phyloP scores from a whole-genome alignment of 345 rosid genomes.

The Gossypium turneri region DNA sequence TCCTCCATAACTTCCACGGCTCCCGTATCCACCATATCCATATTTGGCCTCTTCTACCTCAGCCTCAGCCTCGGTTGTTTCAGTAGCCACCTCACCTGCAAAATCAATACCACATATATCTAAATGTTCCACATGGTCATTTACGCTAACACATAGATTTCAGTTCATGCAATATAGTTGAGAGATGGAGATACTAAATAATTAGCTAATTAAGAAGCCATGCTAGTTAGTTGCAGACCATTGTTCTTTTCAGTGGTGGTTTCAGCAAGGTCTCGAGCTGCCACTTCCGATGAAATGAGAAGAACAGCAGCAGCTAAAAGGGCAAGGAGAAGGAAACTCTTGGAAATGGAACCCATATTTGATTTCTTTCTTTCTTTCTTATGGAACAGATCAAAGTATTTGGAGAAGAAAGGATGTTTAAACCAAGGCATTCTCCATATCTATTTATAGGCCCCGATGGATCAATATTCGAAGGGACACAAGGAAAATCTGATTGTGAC shows the following conservation, averaged over 20 bases:
- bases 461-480: background rate
- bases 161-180: background rate
- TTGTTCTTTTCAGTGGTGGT: slow-evolving; percentile 7
- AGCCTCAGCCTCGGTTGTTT: slow-evolving; percentile 2
- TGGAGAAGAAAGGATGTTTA: background rate
- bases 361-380: background rate
- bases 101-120: background rate
- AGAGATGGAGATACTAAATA: background rate
- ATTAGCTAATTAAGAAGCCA: background rate
- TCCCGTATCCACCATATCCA: background rate
- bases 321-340: slow-evolving; percentile 15
- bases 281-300: slow-evolving; percentile 22
- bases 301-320: slow-evolving; percentile 17
- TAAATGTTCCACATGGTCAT: no score
- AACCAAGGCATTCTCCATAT: background rate
- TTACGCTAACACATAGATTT: background rate
- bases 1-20: background rate
- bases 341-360: slow-evolving; percentile 25
- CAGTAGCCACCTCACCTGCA: slow-evolving; percentile 13
- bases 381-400: background rate
- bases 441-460: background rate
- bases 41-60: background rate
- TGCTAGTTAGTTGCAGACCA: background rate
- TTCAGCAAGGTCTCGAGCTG: slow-evolving; percentile 26
- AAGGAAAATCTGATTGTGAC: no score